phyloP scores from a whole-genome alignment of 2,329 filamentous ascomycete genomes.

The Neocucurbitaria cava region DNA sequence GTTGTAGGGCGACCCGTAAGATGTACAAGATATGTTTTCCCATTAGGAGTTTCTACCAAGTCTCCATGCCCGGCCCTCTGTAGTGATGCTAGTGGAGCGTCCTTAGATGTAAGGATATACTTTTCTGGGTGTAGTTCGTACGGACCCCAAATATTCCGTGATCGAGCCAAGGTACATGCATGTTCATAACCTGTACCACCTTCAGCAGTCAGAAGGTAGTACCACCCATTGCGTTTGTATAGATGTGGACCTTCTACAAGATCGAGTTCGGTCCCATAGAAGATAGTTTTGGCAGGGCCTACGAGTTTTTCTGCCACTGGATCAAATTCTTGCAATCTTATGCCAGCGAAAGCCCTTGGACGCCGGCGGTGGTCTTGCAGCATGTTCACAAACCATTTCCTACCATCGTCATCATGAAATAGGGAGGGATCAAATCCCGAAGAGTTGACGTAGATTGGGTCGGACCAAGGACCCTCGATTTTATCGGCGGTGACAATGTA shows the following conservation, averaged over 20 bases:
- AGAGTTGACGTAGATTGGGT: conserved; percentile 65
- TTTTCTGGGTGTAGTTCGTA: conserved; percentile 52
- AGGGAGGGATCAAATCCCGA: conserved; percentile 66
- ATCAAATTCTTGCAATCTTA: conserved; percentile 66
- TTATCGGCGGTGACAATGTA: conserved; percentile 63
- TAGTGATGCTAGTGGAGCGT: conserved; percentile 41
- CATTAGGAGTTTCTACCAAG: conserved; percentile 44
- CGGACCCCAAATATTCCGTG: conserved; percentile 49
- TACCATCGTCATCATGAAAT: conserved; percentile 47
- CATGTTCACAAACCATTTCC: conserved; percentile 50
- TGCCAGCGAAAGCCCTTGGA: conserved; percentile 60
- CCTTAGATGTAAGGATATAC: conserved; percentile 51
- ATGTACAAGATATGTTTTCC: conserved; percentile 45
- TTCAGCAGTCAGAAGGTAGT: conserved; percentile 47
- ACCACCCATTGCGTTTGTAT: conserved; percentile 46
- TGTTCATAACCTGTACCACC: conserved; percentile 52
- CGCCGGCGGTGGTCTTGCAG: conserved; percentile 44
- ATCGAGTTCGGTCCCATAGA: conserved; percentile 61
- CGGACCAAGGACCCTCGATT: conserved; percentile 68
- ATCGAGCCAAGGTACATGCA: conserved; percentile 49
- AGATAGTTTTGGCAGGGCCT: conserved; percentile 62
- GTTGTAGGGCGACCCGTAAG: conserved; percentile 44
- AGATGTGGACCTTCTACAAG: conserved; percentile 48
- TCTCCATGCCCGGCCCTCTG: conserved; percentile 49
- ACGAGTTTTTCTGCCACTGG: conserved; percentile 58